phyloP scores from a whole-genome alignment of 495 filamentous ascomycete genomes.

The Penicillium paradoxum region DNA sequence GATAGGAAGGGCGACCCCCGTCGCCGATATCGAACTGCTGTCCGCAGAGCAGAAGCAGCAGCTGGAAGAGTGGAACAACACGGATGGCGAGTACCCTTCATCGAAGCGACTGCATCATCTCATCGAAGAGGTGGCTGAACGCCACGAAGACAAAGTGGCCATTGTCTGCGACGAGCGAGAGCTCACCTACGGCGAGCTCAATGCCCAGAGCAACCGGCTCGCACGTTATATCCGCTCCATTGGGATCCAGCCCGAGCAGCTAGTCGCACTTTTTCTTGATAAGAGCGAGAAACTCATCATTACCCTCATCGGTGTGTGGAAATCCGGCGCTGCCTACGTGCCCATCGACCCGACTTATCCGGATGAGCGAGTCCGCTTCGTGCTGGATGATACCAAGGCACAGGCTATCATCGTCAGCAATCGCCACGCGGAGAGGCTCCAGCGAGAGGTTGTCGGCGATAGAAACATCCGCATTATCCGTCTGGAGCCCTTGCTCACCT shows the following conservation, averaged over 20 bases:
- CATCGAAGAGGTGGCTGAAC: neutral
- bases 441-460: neutral
- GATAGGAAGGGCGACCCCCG: neutral
- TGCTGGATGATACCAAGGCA: neutral
- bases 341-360: neutral
- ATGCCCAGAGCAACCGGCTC: neutral
- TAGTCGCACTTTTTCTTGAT: neutral
- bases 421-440: neutral
- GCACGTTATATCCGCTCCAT: neutral
- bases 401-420: neutral
- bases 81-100: neutral
- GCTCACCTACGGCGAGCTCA: neutral
- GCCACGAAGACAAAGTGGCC: neutral
- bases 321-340: neutral
- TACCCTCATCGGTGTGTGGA: neutral
- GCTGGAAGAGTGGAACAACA: neutral
- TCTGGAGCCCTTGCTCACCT: neutral
- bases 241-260: neutral
- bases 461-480: neutral
- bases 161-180: neutral
- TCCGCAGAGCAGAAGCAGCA: neutral
- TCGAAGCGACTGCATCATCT: neutral
- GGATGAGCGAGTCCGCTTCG: neutral
- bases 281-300: neutral
- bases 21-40: neutral